Percentiles rank a stretch among this genome's conserved stretches.
Evolutionary conservation across 495 filamentous ascomycete species (phyloP).

Genomic region (Hypoxylon crocopeplum): DNA sequence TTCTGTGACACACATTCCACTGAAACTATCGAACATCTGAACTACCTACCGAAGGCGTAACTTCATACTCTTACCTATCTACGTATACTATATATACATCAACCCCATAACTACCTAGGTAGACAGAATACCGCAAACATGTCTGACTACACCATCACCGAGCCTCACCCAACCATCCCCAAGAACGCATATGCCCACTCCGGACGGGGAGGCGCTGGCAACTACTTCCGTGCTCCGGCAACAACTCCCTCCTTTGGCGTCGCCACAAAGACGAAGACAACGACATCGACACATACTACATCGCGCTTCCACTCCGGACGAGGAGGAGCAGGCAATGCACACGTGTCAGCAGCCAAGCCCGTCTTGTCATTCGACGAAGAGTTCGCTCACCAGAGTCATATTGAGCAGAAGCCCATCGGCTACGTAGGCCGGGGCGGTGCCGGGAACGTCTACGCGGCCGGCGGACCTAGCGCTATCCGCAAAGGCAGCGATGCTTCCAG

Average conservation of each 20-base stretch:
- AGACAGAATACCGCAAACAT: constrained; percentile 37
- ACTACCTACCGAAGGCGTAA: not conserved
- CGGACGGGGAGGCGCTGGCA: constrained; percentile 89
- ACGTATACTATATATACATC: not conserved
- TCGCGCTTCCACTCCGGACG: constrained; percentile 79
- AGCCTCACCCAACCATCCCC: constrained; percentile 78
- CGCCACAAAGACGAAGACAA: constrained; percentile 37
- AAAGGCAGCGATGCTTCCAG: constrained; percentile 37
- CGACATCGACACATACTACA: constrained; percentile 45
- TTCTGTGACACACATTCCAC: constrained; percentile 14
- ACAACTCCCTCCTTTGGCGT: constrained; percentile 58
- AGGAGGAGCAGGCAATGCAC: constrained; percentile 90
- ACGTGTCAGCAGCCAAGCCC: constrained; percentile 66
- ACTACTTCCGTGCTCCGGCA: constrained; percentile 74
- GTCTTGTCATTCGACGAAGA: constrained; percentile 95
- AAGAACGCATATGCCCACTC: constrained; percentile 70
- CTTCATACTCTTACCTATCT: not conserved
- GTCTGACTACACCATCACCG: constrained; percentile 71
- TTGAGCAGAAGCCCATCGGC: constrained; percentile 63
- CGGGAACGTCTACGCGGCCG: constrained; percentile 69
- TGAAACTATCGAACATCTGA: constrained; percentile 12
- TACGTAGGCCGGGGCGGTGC: constrained; percentile 89
- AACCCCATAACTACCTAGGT: not conserved
- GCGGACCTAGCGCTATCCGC: constrained; percentile 20
- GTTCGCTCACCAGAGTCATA: constrained; percentile 66